A percentile compares a stretch with the other conserved stretches of the same genome.
phyloP scores from a whole-genome alignment of 202 grass and related monocot species.

The Schoenoplectus tabernaemontani region DNA sequence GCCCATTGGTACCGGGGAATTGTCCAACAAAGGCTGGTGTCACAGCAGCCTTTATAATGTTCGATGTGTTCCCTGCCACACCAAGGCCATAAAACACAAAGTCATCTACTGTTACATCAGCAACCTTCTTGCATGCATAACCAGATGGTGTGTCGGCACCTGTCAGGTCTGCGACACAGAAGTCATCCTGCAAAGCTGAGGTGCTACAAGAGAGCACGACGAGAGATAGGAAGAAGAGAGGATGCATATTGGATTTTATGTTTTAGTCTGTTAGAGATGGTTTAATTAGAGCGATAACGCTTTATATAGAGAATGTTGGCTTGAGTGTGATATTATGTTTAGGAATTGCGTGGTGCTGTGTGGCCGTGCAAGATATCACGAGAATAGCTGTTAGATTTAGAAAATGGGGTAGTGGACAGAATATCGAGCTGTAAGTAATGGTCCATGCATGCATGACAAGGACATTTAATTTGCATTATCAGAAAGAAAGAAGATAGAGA shows the following conservation, averaged over 20 bases:
- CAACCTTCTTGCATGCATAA: conserved; percentile 39
- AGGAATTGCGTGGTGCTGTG: conserved; percentile 17
- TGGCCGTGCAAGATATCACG: conserved; percentile 11
- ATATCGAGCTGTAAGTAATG: conserved; percentile 23
- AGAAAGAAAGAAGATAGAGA: conserved; percentile 2
- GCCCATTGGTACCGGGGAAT: conserved; percentile 65
- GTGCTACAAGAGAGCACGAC: conserved; percentile 25
- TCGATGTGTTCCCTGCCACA: conserved; percentile 30
- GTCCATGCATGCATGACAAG: conserved; percentile 14
- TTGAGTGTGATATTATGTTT: conserved; percentile 9
- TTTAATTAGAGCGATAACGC: not conserved
- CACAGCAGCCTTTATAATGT: conserved; percentile 51
- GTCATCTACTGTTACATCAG: conserved; percentile 30
- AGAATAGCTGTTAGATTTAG: conserved; percentile 18
- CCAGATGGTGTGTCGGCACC: conserved; percentile 46
- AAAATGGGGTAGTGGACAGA: not conserved
- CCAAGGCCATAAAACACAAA: conserved; percentile 48
- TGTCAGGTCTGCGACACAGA: conserved; percentile 54
- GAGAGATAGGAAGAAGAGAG: conserved; percentile 33
- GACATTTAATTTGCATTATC: not conserved
- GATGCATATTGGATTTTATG: conserved; percentile 25
- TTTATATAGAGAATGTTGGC: conserved; percentile 13
- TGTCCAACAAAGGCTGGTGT: conserved; percentile 60
- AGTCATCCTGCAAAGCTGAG: conserved; percentile 44
- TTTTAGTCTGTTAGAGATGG: not conserved